Base-by-base conservation (phyloP, 2,329 filamentous ascomycete species). In the Colletotrichum abscissum region DNA sequence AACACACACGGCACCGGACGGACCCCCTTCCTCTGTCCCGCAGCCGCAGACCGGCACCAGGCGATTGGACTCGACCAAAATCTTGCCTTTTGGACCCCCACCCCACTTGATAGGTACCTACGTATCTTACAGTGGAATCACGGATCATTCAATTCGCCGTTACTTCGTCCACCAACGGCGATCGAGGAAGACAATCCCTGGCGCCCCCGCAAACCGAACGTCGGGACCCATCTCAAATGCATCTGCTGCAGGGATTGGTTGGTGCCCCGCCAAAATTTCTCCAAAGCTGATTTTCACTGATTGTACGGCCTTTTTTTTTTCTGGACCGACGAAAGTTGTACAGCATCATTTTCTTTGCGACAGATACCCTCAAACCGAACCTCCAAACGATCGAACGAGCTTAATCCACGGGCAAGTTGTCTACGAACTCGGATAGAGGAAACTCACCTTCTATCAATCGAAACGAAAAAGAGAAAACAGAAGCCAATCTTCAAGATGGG, bases 221-320 rank as follows among this genome's bases (percentile, higher is more conserved):
- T 28, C 8, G 11, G 56, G 42, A 3, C 24, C 67, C 67, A 57
- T 65, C 33, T 71, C 22, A 49, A 62, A 73, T 71, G 71, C 67
- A 71, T 71, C 62, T 52, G 56, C 56, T 56, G 56, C 71, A 73
- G 62, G 71, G 71, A 73, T 73, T 73, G 71, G 71, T 66, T 28
- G 71, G 49, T 67, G 73, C 72, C 74, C 74, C 74, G 72, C 74
- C 73, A 72, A 75, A 75, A 74, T 75, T 74, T 75, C 67, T 69
- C 72, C 56, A 69, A 68, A 35, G 33, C 63, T 73, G 54, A 57
- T 64, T 68, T 68, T 67, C 72, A 64, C 28, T 4, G 22, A 60
- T 70, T 69, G 46, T 24, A 30, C 24, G 14, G 33, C 8, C 7
- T 12, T 14, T 63, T 35, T 63, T 52, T 63, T 52, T 24, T 38